Percentiles rank a stretch among this genome's conserved stretches.
Conservation (phyloP, 73 alveolate genomes). For the Paramecium biaurelia region DNA sequence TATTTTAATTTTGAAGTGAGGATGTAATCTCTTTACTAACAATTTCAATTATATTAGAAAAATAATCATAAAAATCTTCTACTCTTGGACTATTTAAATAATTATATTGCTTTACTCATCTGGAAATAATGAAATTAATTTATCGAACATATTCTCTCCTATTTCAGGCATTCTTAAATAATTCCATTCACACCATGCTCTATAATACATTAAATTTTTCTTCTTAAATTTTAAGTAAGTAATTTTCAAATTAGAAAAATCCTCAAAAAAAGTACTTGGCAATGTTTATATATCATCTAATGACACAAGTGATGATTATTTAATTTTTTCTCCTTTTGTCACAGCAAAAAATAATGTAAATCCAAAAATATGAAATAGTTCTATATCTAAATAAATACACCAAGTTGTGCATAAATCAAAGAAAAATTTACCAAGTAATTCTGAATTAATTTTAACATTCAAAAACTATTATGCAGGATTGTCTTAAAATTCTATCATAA, state of each 20-base stretch:
- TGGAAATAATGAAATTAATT: background rate
- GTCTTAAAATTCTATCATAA: slow-evolving; percentile 50
- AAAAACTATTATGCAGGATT: slow-evolving; percentile 44
- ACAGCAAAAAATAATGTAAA: slow-evolving; percentile 15
- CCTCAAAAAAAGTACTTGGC: slow-evolving; percentile 36
- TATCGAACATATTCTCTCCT: slow-evolving; percentile 54
- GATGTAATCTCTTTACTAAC: slow-evolving; percentile 57
- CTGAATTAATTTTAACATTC: slow-evolving; percentile 51
- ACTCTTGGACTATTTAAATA: background rate
- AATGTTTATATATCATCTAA: slow-evolving; percentile 32
- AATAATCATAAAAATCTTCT: background rate
- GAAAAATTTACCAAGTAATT: slow-evolving; percentile 51
- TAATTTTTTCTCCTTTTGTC: slow-evolving; percentile 30
- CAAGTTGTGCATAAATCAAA: slow-evolving; percentile 64
- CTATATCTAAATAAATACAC: slow-evolving; percentile 55
- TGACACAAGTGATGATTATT: background rate
- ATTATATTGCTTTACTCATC: slow-evolving; percentile 2
- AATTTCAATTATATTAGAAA: slow-evolving; percentile 5
- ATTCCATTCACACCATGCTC: slow-evolving; percentile 70
- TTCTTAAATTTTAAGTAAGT: slow-evolving; percentile 18
- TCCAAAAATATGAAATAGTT: background rate
- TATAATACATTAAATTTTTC: slow-evolving; percentile 49
- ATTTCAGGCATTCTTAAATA: slow-evolving; percentile 62
- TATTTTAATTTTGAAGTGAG: background rate
- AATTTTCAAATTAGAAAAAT: slow-evolving; percentile 2